Conservation (phyloP, 1,284 basidiomycete genomes). For the Sporisorium sorghi region DNA sequence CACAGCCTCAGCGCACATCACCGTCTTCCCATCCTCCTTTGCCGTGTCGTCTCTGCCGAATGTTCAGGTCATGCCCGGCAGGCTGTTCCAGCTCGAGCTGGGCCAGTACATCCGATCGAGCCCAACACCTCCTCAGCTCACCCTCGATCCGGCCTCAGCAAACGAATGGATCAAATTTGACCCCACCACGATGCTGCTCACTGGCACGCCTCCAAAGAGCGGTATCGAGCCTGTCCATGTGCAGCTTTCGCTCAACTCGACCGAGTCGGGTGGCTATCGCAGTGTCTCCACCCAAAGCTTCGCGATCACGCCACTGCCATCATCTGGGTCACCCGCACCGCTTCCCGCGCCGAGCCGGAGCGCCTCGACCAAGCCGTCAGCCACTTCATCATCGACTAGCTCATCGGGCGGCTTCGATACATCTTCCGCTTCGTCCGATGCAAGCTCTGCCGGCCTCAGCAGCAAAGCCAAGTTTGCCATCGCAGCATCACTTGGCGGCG, state of each 20-base stretch:
- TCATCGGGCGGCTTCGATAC: conserved; percentile 26
- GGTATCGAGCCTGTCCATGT: conserved; percentile 17
- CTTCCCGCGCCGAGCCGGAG: conserved; percentile 18
- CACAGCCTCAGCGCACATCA: conserved; percentile 55
- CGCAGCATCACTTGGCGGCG: conserved; percentile 50
- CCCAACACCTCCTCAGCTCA: conserved; percentile 15
- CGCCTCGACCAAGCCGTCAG: neutral
- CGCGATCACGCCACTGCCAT: conserved; percentile 12
- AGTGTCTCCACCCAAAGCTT: conserved; percentile 22
- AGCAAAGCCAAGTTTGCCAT: conserved; percentile 50
- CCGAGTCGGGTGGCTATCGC: conserved; percentile 1
- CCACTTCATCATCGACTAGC: conserved; percentile 4
- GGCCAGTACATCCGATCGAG: conserved; percentile 32
- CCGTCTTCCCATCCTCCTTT: conserved; percentile 52
- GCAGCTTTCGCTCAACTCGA: conserved; percentile 23
- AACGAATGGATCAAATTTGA: conserved; percentile 70
- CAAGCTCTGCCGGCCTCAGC: conserved; percentile 26
- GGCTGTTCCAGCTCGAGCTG: conserved; percentile 37
- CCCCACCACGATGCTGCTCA: conserved; percentile 66
- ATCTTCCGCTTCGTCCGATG: conserved; percentile 11
- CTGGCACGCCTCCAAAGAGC: conserved; percentile 57
- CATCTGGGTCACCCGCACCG: conserved; percentile 17
- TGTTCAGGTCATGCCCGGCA: conserved; percentile 34
- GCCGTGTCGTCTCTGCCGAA: conserved; percentile 24
- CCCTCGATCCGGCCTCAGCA: conserved; percentile 48